These are phyloP conservation scores for Nakazawaea pomicola DNA, from an alignment of 805 yeast species.

Conservation along the genomic window DNA sequence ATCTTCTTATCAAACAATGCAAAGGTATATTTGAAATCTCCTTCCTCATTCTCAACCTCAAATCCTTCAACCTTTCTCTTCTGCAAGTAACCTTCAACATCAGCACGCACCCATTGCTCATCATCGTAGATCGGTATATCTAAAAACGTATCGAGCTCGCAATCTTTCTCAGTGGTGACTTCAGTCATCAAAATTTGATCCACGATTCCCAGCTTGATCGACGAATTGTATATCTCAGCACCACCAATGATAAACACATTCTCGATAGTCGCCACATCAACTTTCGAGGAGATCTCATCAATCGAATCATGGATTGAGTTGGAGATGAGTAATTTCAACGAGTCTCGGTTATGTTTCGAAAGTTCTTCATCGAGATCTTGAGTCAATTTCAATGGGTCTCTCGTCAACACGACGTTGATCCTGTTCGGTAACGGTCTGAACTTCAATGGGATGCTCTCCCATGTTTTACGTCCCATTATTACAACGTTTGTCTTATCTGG, in stretches of 20 bases:
- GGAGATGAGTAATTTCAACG: background rate
- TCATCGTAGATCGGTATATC: constrained; percentile 26
- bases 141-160: constrained; percentile 72
- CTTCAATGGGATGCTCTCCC: constrained; percentile 86
- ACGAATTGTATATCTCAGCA: constrained; percentile 71
- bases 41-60: constrained; percentile 26
- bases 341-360: constrained; percentile 9
- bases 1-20: constrained; percentile 49
- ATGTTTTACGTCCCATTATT: constrained; percentile 93
- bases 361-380: constrained; percentile 24
- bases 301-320: constrained; percentile 19
- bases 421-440: constrained; percentile 82
- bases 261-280: no score
- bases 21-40: constrained; percentile 50
- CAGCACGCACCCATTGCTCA: constrained; percentile 32
- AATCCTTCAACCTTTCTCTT: constrained; percentile 32
- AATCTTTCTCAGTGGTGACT: constrained; percentile 23
- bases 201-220: constrained; percentile 38
- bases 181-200: constrained; percentile 67
- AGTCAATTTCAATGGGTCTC: constrained; percentile 27
- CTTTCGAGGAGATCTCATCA: no score
- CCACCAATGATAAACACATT: constrained; percentile 88
- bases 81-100: constrained; percentile 25
- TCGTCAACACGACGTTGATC: constrained; percentile 69
- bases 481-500: constrained; percentile 60